phyloP scores from a whole-genome alignment of 495 filamentous ascomycete genomes.

The Gamarada debralockiae region DNA sequence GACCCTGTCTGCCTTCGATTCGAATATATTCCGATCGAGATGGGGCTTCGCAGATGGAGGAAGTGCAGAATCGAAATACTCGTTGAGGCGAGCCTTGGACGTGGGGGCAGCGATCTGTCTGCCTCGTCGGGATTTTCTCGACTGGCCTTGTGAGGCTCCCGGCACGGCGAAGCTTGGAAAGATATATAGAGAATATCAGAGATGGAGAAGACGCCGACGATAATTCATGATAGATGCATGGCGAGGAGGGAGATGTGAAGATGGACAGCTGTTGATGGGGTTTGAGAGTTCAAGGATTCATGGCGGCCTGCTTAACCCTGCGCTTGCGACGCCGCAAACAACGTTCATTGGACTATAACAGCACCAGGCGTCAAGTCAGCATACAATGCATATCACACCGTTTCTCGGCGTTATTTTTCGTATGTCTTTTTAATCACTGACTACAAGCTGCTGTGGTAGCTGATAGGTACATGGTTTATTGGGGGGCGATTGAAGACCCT shows the following conservation, averaged over 20 bases:
- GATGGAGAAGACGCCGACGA: too few species aligned
- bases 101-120: background rate
- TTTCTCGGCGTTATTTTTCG: too few species aligned
- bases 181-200: background rate
- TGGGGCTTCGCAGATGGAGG: background rate
- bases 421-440: too few species aligned
- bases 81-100: constrained; percentile 3
- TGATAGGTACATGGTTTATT: too few species aligned
- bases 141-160: background rate
- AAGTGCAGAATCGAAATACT: background rate
- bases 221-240: background rate
- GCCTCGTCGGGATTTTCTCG: background rate
- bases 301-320: too few species aligned
- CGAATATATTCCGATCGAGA: background rate
- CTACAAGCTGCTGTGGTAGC: too few species aligned
- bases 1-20: constrained; percentile 4
- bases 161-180: background rate
- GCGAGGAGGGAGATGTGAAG: background rate
- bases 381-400: too few species aligned
- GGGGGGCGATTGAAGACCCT: too few species aligned
- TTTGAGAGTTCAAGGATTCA: too few species aligned
- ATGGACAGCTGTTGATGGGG: background rate
- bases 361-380: too few species aligned
- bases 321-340: too few species aligned
- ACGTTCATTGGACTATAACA: too few species aligned